Evolutionary conservation across 1,139 yeast species (phyloP), one percentile per base, ranked within the genome.

Genomic region (Scheffersomyces quercinus): DNA sequence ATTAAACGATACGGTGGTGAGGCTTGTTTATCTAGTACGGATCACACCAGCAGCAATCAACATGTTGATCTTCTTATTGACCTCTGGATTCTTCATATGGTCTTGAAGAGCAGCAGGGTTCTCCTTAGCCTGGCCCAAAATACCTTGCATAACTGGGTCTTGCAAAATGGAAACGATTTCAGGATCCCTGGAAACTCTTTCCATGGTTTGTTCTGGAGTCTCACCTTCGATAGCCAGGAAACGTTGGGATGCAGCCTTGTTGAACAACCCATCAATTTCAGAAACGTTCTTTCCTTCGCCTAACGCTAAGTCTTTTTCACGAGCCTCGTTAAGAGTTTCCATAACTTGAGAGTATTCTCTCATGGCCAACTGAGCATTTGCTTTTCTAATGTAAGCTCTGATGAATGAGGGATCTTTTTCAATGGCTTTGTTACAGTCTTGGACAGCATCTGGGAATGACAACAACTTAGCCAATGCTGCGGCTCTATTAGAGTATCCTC

Each of bases 401-500:
- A 93, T 79, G 65, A 93, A 95, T 20, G 71, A 67, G 41, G 97
- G 96, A 67, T 95, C 99, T 58, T 83, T 81, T 60, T 80, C 82
- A 57, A 95, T 88, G 38, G 99, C 99, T 50, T 70, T 66, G 62
- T 93, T 88, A 74, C 98, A 90, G 69, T 95, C 99, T 59, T 79
- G 79, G 49, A 95, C 84, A 11, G 96, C 98, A 58, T 91, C 99
- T 32, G 97, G 97, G 87, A 91, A 93, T 14, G 97, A 88, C 86
- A 93, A 83, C 54, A 95, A 80, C 68, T 95, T 95, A 42, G 96
- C 83, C 62, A 87, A 81, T 1, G 96, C 97, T 35, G 99, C 99
- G 43, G 99, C 99, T 70, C 99, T 87, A 73, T 95, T 95, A 37
- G 96, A 90, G 68, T 91, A 95, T 43, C 98, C 99, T 68, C 97